Base-by-base conservation (phyloP, 352 stramenopile species). In the Pythium insidiosum region DNA sequence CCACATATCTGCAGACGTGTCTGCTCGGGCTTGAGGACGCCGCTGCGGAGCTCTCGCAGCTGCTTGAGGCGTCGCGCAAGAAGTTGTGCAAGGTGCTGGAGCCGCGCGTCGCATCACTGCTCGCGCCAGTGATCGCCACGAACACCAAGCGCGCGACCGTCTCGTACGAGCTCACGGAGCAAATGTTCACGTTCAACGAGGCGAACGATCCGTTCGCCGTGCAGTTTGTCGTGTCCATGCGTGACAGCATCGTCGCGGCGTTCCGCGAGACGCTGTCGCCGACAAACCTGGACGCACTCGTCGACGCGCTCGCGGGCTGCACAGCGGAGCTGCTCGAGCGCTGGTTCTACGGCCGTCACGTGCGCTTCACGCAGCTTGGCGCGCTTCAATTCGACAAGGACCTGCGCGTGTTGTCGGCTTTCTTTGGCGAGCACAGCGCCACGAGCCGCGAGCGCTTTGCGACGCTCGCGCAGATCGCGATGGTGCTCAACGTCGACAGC, bases 351-450 rank as follows among this genome's bases (percentile, higher is more conserved):
- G 58, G 62, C 16, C 66, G 66, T n/a, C 51, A 53, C 24, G 53
- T 64, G 41, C 69, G 71, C 12, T 82, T 92, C 50, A 89, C 84
- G 21, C 79, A 88, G 50, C 73, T 94, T 20, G 82, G 82, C 15
- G 79, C 82, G 18, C 57, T 94, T 3, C 82, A 94, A 41, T 84
- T 92, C 16, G 82, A 94, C 54, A 94, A 94, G 50, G 82, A 94
- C 47, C 24, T 94, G 40, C 79, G 82, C 38, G 64, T 88, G 31
- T 51, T 94, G 10, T 72, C 42, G 19, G 68, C 52, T 10, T 85
- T 86, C 58, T 84, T 94, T 41, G 63, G 47, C 16, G 56, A 63
- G 30, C 63, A 72, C 21, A 50, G 45, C 6, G 67, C 73, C 50
- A 61, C 88, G 43, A 62, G 72, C 30, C 73, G 73, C 40, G 60